Percentiles rank a stretch among this genome's conserved stretches.
phyloP scores from a whole-genome alignment of 768 basidiomycete species.

The Xerocomellus dryophilus region DNA sequence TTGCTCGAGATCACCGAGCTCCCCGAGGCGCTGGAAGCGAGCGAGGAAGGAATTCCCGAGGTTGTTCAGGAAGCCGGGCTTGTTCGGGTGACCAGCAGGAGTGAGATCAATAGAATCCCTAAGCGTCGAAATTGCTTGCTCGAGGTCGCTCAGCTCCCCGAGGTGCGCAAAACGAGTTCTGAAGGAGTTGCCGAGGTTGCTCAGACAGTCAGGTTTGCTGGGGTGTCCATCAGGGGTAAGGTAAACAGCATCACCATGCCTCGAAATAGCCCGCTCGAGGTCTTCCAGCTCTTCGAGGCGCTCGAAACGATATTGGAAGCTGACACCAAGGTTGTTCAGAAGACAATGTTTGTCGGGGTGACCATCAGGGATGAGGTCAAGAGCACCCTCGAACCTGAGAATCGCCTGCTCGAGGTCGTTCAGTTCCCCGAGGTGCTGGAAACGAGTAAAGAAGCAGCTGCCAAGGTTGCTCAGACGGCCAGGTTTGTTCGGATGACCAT shows the following conservation, averaged over 20 bases:
- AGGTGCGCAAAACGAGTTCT: background rate
- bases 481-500: background rate
- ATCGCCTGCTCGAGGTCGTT: slow-evolving; percentile 4
- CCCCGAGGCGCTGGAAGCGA: background rate
- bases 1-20: background rate
- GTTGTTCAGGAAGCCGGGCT: background rate
- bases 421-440: background rate
- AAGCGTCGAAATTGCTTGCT: background rate
- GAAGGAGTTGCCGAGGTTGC: background rate
- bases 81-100: background rate
- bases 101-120: background rate
- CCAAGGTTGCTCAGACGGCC: background rate
- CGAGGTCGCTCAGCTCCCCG: background rate
- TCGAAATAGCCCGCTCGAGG: background rate
- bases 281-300: background rate
- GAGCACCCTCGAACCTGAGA: background rate
- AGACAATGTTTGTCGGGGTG: background rate
- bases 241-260: background rate
- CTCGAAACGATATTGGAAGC: background rate
- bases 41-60: background rate
- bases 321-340: background rate
- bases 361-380: background rate
- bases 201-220: background rate
- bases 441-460: background rate
- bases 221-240: background rate